phyloP scores from a whole-genome alignment of 1,284 basidiomycete species.

The Trichosporon sp. region DNA sequence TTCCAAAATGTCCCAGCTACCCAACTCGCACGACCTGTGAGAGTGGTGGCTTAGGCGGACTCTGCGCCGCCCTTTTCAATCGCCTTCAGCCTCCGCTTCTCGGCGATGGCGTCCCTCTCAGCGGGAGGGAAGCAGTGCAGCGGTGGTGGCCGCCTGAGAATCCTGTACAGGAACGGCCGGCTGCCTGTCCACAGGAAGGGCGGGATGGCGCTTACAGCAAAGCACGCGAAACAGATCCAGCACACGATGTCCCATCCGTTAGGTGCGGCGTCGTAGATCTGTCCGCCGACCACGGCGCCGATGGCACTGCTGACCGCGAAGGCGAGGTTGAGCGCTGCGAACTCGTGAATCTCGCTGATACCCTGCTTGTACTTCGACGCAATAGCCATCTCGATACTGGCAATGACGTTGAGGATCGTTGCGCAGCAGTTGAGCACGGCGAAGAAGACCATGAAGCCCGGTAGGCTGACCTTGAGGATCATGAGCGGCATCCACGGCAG shows the following conservation, averaged over 20 bases:
- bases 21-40: neutral
- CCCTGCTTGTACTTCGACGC: slow-evolving; percentile 17
- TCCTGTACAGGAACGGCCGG: slow-evolving; percentile 10
- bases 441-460: slow-evolving; percentile 59
- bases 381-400: slow-evolving; percentile 16
- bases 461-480: slow-evolving; percentile 54
- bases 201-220: slow-evolving; percentile 5
- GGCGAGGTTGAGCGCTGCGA: slow-evolving; percentile 42
- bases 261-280: slow-evolving; percentile 37
- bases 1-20: neutral
- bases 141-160: slow-evolving; percentile 5
- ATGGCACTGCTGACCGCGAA: slow-evolving; percentile 32
- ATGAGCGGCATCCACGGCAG: slow-evolving; percentile 65
- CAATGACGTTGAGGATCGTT: slow-evolving; percentile 16
- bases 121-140: slow-evolving; percentile 3
- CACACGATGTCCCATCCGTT: slow-evolving; percentile 37
- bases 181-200: slow-evolving; percentile 12
- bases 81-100: neutral
- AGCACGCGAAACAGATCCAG: slow-evolving; percentile 30
- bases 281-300: slow-evolving; percentile 39
- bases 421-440: slow-evolving; percentile 50
- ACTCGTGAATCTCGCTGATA: slow-evolving; percentile 42
- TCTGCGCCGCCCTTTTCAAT: neutral
- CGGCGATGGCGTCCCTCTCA: neutral
- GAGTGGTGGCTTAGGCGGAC: neutral